Percentiles rank a stretch among this genome's conserved stretches.
These are phyloP conservation scores for Trichaptum fuscoviolaceum DNA, from an alignment of 768 basidiomycete genomes.

Conservation along the genomic window DNA sequence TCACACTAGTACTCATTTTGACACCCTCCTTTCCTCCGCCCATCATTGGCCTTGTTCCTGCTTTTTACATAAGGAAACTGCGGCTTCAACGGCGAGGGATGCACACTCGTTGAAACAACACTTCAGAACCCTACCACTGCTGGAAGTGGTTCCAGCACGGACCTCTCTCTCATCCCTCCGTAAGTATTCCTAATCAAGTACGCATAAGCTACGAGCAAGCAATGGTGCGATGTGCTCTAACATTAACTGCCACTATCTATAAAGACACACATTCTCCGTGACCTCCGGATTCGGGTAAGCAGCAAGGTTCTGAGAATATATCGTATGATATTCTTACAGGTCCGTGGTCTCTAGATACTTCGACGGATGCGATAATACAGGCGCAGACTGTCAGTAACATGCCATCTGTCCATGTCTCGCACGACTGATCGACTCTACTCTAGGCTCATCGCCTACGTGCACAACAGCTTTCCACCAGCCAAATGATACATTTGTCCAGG, in stretches of 20 bases:
- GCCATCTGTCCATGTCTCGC: not conserved
- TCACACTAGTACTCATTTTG: no score
- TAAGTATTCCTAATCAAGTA: slow-evolving; percentile 14
- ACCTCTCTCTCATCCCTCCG: slow-evolving; percentile 30
- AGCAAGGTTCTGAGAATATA: no score
- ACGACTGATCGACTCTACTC: not conserved
- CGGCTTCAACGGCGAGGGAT: slow-evolving; percentile 32
- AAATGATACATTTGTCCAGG: slow-evolving; percentile 25
- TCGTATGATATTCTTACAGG: not conserved
- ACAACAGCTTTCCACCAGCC: slow-evolving; percentile 25
- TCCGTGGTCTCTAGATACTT: slow-evolving; percentile 24
- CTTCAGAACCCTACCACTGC: slow-evolving; percentile 27
- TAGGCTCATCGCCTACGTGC: slow-evolving; percentile 27
- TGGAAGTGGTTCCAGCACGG: slow-evolving; percentile 31
- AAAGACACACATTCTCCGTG: slow-evolving; percentile 28
- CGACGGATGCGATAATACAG: slow-evolving; percentile 25
- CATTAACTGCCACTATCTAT: not conserved
- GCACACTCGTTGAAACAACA: slow-evolving; percentile 29
- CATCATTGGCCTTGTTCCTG: not conserved
- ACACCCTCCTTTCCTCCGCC: not conserved
- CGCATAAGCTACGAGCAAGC: no score
- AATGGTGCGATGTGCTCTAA: no score
- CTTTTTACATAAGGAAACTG: slow-evolving; percentile 20
- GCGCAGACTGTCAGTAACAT: slow-evolving; percentile 22
- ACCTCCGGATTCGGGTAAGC: slow-evolving; percentile 28